Base-by-base conservation (phyloP, 208 protist genomes). In the Leishmania turanica region DNA sequence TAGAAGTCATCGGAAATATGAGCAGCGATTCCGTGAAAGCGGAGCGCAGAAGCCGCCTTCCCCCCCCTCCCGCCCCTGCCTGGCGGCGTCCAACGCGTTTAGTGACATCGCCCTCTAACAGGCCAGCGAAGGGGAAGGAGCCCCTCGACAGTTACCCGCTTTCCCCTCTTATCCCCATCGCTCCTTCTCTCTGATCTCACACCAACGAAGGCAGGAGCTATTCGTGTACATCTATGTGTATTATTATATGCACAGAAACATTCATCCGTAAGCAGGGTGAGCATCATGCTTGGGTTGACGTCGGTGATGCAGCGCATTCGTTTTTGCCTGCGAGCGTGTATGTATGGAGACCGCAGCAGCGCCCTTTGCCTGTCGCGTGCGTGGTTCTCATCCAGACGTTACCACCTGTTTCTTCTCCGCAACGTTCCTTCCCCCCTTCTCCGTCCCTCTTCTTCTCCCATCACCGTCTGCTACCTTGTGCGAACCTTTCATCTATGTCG, bases 331-430 rank as follows among this genome's bases (percentile, higher is more conserved):
- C 13, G 45, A 40, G 24, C 37, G 42, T n/a, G 6, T 54, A 27
- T 3, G 27, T 37, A 53, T 34, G 21, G 17, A 21, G 11, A 21
- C 40, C 62, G 40, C 27, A 40, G 27, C 31, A 17, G n/a, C 62
- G 31, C 62, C 62, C 17, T 40, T 68, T 17, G 31, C 4, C 27
- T 40, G 31, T 40, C 8, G 13, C 62, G 21, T 15, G 31, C 62
- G 62, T 4, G 15, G 27, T 1, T 40, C 62, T 68, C 27, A 34
- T 21, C 31, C 3, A 40, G 31, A 5, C 31, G 4, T 8, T 31
- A 42, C 62, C 31, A 68, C 31, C n/a, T 83, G 21, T 83, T 79
- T 77, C 66, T 56, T 51, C 54, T 69, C 4, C 56, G 45, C 66
- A 82, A 62, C 37, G 27, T 6, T 45, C n/a, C 37, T 34, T 83